Evolutionary conservation across 805 yeast genomes (phyloP).

Genomic region (Tetrapisispora phaffii): DNA sequence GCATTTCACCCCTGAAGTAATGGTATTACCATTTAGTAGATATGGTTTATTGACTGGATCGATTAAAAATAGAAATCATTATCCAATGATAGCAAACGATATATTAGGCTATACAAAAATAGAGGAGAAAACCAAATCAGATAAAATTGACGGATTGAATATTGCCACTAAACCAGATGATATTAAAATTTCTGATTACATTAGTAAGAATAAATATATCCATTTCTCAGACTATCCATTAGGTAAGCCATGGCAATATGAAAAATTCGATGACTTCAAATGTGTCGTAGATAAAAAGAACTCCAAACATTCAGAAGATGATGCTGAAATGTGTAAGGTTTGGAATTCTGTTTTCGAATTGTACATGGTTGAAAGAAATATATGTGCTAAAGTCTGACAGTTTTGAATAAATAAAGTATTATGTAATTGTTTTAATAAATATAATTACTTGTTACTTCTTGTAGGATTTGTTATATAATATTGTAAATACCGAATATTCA

Average conservation of each 20-base stretch:
- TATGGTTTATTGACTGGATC: conserved; percentile 27
- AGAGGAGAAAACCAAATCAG: conserved; percentile 5
- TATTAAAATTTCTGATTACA: not conserved
- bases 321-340: conserved; percentile 13
- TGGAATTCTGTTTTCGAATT: conserved; percentile 21
- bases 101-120: conserved; percentile 21
- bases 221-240: conserved; percentile 62
- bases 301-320: conserved; percentile 6
- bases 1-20: conserved; percentile 17
- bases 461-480: too few relatives aligned
- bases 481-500: not conserved
- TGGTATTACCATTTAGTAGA: conserved; percentile 26
- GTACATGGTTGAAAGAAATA: conserved; percentile 11
- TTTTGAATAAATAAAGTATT: too few relatives aligned
- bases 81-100: conserved; percentile 19
- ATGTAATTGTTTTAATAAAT: too few relatives aligned
- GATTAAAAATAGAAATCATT: conserved; percentile 15
- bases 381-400: conserved; percentile 9
- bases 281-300: conserved; percentile 12
- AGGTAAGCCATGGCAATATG: conserved; percentile 50
- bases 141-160: not conserved
- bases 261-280: conserved; percentile 12
- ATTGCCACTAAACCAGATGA: not conserved
- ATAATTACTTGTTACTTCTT: too few relatives aligned
- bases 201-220: conserved; percentile 34